A percentile compares a stretch with the other conserved stretches of the same genome.
Conservation (phyloP, 352 stramenopile species). For the Paralagenidium karlingii region DNA sequence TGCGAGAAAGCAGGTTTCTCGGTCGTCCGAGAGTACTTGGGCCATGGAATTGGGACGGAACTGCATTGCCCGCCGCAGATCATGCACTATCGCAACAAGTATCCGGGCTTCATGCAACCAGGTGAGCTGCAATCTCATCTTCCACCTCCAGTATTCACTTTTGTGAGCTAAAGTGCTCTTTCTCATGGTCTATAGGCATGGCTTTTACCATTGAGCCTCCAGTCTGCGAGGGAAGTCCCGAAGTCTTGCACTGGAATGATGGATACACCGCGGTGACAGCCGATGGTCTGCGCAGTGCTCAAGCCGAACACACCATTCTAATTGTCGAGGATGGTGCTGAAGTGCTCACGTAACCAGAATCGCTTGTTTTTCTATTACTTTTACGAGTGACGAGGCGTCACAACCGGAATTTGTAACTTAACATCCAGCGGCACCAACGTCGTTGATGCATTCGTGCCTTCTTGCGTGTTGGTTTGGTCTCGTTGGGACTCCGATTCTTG, state of each 20-base stretch:
- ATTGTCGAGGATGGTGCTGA: slow-evolving; percentile 92
- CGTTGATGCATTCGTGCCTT: slow-evolving; percentile 6
- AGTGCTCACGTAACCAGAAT: slow-evolving; percentile 93
- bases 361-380: too few species aligned
- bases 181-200: too few species aligned
- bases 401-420: slow-evolving; percentile 76
- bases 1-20: slow-evolving; percentile 68
- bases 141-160: too few species aligned
- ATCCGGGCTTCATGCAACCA: slow-evolving; percentile 63
- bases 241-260: slow-evolving; percentile 89
- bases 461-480: slow-evolving; percentile 1
- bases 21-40: slow-evolving; percentile 88
- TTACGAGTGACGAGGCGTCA: too few species aligned
- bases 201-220: slow-evolving; percentile 99
- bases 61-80: slow-evolving; percentile 96
- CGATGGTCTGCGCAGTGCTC: slow-evolving; percentile 86
- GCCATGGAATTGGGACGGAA: slow-evolving; percentile 92
- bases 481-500: slow-evolving; percentile 7
- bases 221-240: slow-evolving; percentile 83
- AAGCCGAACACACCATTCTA: slow-evolving; percentile 97
- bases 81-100: slow-evolving; percentile 78
- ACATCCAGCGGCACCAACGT: slow-evolving; percentile 37
- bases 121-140: too few species aligned
- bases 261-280: slow-evolving; percentile 93
- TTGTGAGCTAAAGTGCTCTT: too few species aligned